Conservation (phyloP, 495 filamentous ascomycete genomes). For the Penicillium riverlandense region DNA sequence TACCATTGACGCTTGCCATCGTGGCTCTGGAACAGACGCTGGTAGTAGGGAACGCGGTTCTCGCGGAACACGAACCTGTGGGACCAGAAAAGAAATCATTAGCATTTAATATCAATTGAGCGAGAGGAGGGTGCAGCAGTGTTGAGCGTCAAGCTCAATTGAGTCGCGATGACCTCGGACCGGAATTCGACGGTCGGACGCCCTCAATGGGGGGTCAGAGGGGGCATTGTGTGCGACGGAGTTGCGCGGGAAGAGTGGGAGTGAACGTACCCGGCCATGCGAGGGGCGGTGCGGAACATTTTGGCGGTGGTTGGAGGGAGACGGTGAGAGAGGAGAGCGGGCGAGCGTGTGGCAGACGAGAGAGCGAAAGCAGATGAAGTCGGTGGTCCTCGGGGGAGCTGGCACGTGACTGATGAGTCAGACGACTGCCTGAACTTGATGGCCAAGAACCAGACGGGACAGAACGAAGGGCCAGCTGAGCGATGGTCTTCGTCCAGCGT, state of each 20-base stretch:
- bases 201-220: neutral
- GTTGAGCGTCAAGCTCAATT: constrained; percentile 12
- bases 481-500: constrained; percentile 19
- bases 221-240: neutral
- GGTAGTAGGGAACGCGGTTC: constrained; percentile 81
- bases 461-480: constrained; percentile 2
- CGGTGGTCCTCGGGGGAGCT: constrained; percentile 29
- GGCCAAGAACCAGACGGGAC: neutral
- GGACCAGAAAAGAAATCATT: constrained; percentile 16
- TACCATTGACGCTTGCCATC: constrained; percentile 79
- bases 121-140: neutral
- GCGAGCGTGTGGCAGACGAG: constrained; percentile 15
- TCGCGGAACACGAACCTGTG: constrained; percentile 62
- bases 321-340: constrained; percentile 14
- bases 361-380: constrained; percentile 22
- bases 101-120: constrained; percentile 2
- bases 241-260: constrained; percentile 1
- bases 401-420: constrained; percentile 14
- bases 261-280: constrained; percentile 38
- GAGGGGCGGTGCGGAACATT: constrained; percentile 43
- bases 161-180: constrained; percentile 5
- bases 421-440: neutral
- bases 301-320: constrained; percentile 19
- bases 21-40: constrained; percentile 74
- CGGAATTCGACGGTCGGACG: constrained; percentile 13